Evolutionary conservation across 225 moss, liverwort and hornwort species (phyloP), one percentile per base, ranked within the genome.

Genomic region (Takakia lepidozioides): DNA sequence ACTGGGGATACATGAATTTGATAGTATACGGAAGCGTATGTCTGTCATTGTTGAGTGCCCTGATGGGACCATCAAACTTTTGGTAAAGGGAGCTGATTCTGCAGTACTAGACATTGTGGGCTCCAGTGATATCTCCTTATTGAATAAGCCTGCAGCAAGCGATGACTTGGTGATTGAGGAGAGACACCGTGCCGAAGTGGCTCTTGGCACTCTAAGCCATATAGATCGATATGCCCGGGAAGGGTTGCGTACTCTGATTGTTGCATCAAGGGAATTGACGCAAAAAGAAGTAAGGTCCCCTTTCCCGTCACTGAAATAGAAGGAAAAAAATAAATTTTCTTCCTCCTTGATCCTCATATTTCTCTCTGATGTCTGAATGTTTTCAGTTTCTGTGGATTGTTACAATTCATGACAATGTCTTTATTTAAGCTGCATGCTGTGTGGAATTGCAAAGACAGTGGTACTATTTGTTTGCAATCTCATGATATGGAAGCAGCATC

Each of bases 1-100:
- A n/a, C 69, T 92, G 54, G 92, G 92, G 40, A 58, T 92, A 1
- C 92, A 92, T 57, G 88, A 92, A 46, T 92, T 92, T 56, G 92
- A 92, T 48, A 92, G 85, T 63, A 74, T 92, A 17, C 82, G 92
- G 15, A 88, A 92, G 40, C 85, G 92, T 19, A 92, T 92, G 92
- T 92, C 92, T 57, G 71, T 92, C 2, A n/a, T 92, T 35, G 52
- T 88, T 27, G 69, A 76, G 19, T 77, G 82, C 29, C 92, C 92
- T 29, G 77, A 88, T 64, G 74, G 80, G 29, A 54, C 65, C 29
- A 67, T 83, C 39, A 87, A 88, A 59, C 64, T 92, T 19, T 55
- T 92, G 10, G 56, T 83, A 39, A 92, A 92, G 66, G 92, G 92
- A 27, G 92, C 92, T 2, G 92, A 92, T 58, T 80, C 78, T 47